Percentiles rank a stretch among this genome's conserved stretches.
Evolutionary conservation across 345 rosid species (phyloP).

Genomic region (Mallotus nudiflorus): DNA sequence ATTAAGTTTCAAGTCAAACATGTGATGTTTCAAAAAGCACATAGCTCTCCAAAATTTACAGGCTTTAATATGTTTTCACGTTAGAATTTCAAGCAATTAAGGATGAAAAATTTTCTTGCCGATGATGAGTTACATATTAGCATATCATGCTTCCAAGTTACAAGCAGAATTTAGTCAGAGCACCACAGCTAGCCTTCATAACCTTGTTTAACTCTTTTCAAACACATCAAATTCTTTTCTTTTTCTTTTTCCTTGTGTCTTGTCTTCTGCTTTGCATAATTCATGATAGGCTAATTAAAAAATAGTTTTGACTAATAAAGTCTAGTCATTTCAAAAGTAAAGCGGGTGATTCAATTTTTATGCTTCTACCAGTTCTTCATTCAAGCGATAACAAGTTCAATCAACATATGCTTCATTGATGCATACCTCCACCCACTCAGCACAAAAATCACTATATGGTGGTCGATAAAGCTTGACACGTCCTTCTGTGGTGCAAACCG

Average conservation of each 20-base stretch:
- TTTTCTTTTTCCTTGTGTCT: no score
- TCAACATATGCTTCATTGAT: slow-evolving; percentile 6
- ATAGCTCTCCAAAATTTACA: background rate
- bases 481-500: slow-evolving; percentile 84
- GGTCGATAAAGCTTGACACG: slow-evolving; percentile 78
- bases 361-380: background rate
- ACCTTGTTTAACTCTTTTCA: background rate
- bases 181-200: no score
- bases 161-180: background rate
- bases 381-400: background rate
- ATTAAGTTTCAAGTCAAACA: background rate
- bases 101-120: background rate
- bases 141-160: background rate
- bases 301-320: background rate
- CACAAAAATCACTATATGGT: slow-evolving; percentile 74
- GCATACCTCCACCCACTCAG: slow-evolving; percentile 95
- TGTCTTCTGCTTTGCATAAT: background rate
- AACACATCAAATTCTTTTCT: background rate
- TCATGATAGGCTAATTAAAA: background rate
- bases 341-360: background rate
- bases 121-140: background rate
- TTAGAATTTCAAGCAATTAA: background rate
- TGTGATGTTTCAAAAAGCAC: background rate
- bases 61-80: background rate
- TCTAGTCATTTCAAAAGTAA: background rate